Conservation (phyloP, 345 rosid genomes). For the Syzygium oleosum region DNA sequence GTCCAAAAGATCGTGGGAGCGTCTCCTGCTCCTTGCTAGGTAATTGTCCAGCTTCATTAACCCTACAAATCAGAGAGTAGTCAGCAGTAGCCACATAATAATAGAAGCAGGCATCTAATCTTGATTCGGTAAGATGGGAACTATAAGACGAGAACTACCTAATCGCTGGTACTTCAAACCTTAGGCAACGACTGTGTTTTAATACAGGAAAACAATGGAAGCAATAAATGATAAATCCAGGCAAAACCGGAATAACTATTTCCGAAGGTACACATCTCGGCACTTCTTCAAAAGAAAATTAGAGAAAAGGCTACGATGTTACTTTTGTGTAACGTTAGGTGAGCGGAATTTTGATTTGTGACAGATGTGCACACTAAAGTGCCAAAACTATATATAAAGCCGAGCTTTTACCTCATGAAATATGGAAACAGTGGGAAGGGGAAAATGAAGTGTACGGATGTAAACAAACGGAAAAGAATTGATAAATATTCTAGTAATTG, state of each 20-base stretch:
- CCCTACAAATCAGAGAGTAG: conserved; percentile 17
- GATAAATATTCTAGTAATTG: not conserved
- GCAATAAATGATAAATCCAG: not conserved
- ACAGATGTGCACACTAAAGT: not conserved
- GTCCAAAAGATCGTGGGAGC: conserved; percentile 24
- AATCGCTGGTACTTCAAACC: not conserved
- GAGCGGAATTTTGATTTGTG: not conserved
- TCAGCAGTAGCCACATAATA: not conserved
- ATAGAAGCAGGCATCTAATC: not conserved
- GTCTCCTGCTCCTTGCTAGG: conserved; percentile 28
- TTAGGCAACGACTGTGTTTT: not conserved
- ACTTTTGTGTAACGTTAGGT: not conserved
- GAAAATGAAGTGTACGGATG: not conserved
- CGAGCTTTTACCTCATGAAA: not conserved
- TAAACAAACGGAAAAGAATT: not conserved
- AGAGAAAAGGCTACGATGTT: not conserved
- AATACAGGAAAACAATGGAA: not conserved
- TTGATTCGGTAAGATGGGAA: not conserved
- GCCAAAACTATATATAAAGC: not conserved
- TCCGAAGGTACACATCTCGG: not conserved
- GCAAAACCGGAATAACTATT: not conserved
- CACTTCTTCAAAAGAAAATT: not conserved
- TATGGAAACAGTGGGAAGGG: not conserved
- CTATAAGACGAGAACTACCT: not conserved
- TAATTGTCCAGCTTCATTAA: conserved; percentile 29